These are phyloP conservation scores for Cardiospermum halicacabum DNA, from an alignment of 345 rosid genomes.

Conservation along the genomic window DNA sequence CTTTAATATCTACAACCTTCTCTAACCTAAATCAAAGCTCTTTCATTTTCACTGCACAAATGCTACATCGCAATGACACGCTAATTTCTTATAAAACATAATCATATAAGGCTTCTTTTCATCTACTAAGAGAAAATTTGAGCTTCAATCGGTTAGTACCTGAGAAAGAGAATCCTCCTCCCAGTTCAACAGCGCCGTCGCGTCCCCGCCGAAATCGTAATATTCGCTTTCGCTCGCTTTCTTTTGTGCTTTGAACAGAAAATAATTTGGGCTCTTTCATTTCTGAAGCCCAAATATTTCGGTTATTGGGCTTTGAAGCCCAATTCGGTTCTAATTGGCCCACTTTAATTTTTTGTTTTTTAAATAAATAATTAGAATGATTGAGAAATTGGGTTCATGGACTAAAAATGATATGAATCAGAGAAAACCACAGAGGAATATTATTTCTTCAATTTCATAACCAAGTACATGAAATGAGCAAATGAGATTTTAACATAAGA, in stretches of 20 bases:
- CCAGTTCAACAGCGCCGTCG: background rate
- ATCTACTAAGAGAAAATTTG: too few species aligned
- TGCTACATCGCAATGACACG: background rate
- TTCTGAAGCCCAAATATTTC: background rate
- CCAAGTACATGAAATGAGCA: too few species aligned
- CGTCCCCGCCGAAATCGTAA: background rate
- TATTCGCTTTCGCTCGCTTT: background rate
- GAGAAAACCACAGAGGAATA: too few species aligned
- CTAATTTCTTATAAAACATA: background rate
- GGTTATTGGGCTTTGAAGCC: background rate
- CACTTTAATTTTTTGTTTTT: too few species aligned
- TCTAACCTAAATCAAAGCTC: background rate
- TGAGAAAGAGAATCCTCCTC: background rate
- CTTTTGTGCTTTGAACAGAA: background rate
- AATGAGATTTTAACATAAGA: too few species aligned
- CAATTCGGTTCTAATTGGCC: background rate
- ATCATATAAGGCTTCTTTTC: background rate
- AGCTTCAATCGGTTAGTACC: too few species aligned
- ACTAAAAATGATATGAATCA: too few species aligned
- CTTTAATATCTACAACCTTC: background rate
- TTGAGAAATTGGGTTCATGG: too few species aligned
- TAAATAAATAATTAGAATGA: too few species aligned
- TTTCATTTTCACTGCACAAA: background rate
- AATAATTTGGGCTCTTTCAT: background rate
- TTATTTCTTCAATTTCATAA: too few species aligned